Base-by-base conservation (phyloP, 1,284 basidiomycete genomes). In the Moniliophthora roreri region DNA sequence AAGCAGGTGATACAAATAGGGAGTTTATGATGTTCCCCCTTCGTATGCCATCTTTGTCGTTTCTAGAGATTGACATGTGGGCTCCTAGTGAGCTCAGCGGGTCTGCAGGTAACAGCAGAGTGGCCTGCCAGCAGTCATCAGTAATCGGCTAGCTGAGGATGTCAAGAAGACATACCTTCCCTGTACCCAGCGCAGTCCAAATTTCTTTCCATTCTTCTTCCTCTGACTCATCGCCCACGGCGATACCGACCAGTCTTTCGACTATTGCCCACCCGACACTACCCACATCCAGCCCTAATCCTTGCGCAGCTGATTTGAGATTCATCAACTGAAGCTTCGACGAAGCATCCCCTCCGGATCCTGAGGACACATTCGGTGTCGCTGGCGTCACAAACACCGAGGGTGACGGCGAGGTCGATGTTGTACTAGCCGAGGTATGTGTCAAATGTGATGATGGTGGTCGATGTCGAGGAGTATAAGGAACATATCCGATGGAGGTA, bases 221-320 rank as follows among this genome's bases (percentile, higher is more conserved):
- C 9, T 66, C 72, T 56, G 88, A 84, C 1, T 78, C 80, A 58
- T 89, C 86, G 11, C 63, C 54, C 18, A 76, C 18, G 35, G 18
- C 50, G 23, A 52, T 45, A 18, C 40, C 76, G 4, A 88, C 80
- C 20, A 95, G 74, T 57, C 82, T 84, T 69, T 95, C 92, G 44
- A 95, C 73, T 47, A 95, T 91, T 16, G 82, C 82, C 91, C 91
- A 93, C 1, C 93, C 93, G 41, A 91, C 70, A 53, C 82, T 87
- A 18, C 77, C 79, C 21, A 79, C 78, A 53, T 85, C 87, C 42
- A 93, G 70, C 0, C 91, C 91, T 16, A 91, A 78, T 54, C 74
- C 74, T 68, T 95, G 92, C 1, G 85, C 87, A 1, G 86, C 85
- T 1, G 90, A 84, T 69, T 91, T 93, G 54, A 95, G 73, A 63